phyloP scores from a whole-genome alignment of 164 flowering plant genomes.

The Chimonanthus praecox region DNA sequence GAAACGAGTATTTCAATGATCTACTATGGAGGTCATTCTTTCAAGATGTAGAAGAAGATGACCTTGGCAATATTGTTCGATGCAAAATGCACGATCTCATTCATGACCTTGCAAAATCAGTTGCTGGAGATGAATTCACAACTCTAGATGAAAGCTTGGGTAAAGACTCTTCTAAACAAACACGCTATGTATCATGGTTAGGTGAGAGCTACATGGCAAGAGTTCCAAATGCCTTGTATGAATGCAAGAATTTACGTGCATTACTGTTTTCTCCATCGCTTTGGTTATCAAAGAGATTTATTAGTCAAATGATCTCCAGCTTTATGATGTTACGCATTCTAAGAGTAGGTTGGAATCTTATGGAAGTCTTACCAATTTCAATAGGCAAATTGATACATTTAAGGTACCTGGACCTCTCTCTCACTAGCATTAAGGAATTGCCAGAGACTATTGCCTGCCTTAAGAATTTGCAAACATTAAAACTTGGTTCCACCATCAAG shows the following conservation, averaged over 20 bases:
- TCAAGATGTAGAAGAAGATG: neutral
- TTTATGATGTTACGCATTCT: neutral
- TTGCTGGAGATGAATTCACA: neutral
- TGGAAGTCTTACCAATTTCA: neutral
- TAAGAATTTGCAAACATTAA: conserved; percentile 6
- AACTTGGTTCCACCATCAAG: neutral
- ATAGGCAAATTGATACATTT: neutral
- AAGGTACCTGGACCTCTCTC: conserved; percentile 12
- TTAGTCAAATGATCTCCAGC: too few relatives aligned
- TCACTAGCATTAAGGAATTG: neutral
- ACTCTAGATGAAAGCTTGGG: neutral
- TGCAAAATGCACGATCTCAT: neutral
- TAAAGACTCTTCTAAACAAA: neutral
- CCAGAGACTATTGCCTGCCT: conserved; percentile 8
- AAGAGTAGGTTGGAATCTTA: neutral
- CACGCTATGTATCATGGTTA: neutral
- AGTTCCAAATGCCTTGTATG: neutral
- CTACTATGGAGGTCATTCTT: neutral
- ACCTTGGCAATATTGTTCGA: neutral
- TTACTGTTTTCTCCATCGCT: neutral
- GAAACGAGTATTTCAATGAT: neutral
- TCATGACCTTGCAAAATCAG: conserved; percentile 2
- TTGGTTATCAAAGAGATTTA: neutral
- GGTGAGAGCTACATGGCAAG: too few relatives aligned
- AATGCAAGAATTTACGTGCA: neutral